A percentile compares a stretch with the other conserved stretches of the same genome.
phyloP scores from a whole-genome alignment of 1,284 basidiomycete genomes.

The Ganoderma multipileum region DNA sequence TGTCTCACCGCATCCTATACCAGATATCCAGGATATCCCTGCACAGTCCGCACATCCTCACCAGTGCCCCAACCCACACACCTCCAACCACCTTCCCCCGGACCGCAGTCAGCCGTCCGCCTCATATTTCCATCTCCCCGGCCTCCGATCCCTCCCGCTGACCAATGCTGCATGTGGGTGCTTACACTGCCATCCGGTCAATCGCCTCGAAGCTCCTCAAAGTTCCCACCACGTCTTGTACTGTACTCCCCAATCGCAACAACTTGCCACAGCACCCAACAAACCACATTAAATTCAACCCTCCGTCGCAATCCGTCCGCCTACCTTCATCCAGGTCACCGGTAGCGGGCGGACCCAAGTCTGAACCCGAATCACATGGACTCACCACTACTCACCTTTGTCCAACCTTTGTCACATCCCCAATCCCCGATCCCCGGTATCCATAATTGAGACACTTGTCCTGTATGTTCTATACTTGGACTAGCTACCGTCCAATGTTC shows the following conservation, averaged over 20 bases:
- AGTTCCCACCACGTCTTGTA: slow-evolving; percentile 4
- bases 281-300: not conserved
- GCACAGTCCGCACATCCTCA: slow-evolving; percentile 6
- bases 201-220: not conserved
- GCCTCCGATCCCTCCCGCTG: slow-evolving; percentile 21
- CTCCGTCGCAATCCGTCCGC: not conserved
- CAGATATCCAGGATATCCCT: not conserved
- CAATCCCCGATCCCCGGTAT: not conserved
- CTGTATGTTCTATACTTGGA: not conserved
- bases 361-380: not conserved
- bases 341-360: not conserved
- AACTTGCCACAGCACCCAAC: not conserved
- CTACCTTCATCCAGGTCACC: not conserved
- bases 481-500: not conserved
- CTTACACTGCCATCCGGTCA: slow-evolving; percentile 23
- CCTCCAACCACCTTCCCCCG: not conserved
- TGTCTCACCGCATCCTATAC: not conserved
- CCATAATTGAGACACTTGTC: not conserved
- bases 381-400: not conserved
- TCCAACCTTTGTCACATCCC: not conserved
- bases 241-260: not conserved
- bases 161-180: slow-evolving; percentile 23
- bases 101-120: not conserved
- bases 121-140: slow-evolving; percentile 12
- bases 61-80: not conserved